These are phyloP conservation scores for Aspergillus clavatus DNA, from an alignment of 2,329 filamentous ascomycete species.

Conservation along the genomic window DNA sequence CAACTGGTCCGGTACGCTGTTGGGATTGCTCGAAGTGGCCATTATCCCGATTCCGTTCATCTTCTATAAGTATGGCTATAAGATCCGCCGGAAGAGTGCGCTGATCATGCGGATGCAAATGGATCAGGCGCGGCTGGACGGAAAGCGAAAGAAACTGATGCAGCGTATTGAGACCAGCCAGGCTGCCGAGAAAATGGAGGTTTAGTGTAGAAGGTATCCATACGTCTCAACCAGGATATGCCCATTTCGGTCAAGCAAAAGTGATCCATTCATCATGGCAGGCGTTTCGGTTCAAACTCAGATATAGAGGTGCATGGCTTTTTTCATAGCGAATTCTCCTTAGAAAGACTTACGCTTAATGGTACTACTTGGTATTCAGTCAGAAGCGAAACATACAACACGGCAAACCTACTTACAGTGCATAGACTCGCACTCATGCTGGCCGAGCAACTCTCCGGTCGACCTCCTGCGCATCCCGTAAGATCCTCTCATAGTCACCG, in stretches of 20 bases:
- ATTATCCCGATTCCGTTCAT: conserved; percentile 76
- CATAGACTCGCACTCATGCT: not conserved
- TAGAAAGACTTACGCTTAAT: not conserved
- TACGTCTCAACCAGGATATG: too few species aligned
- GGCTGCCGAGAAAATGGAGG: conserved; percentile 14
- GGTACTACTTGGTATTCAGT: not conserved
- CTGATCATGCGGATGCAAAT: conserved; percentile 56
- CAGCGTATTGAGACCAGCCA: conserved; percentile 10
- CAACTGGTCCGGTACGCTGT: conserved; percentile 72
- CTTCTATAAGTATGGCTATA: conserved; percentile 62
- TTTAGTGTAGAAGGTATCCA: conserved; percentile 5
- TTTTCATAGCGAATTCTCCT: not conserved
- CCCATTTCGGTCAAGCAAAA: not conserved
- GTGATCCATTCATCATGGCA: not conserved
- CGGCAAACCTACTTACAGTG: not conserved
- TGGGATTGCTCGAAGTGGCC: conserved; percentile 66
- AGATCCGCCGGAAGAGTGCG: conserved; percentile 52
- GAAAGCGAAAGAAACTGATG: conserved; percentile 30
- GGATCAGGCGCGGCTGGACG: conserved; percentile 46
- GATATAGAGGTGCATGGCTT: not conserved
- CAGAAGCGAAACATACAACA: too few species aligned
- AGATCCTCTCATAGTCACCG: conserved; percentile 62
- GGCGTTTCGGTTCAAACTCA: not conserved
- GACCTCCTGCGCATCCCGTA: conserved; percentile 40
- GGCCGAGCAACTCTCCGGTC: conserved; percentile 24